Evolutionary conservation across 2,329 filamentous ascomycete species (phyloP), one percentile per base, ranked within the genome.

Genomic region (Arthrobotrys entomopaga): DNA sequence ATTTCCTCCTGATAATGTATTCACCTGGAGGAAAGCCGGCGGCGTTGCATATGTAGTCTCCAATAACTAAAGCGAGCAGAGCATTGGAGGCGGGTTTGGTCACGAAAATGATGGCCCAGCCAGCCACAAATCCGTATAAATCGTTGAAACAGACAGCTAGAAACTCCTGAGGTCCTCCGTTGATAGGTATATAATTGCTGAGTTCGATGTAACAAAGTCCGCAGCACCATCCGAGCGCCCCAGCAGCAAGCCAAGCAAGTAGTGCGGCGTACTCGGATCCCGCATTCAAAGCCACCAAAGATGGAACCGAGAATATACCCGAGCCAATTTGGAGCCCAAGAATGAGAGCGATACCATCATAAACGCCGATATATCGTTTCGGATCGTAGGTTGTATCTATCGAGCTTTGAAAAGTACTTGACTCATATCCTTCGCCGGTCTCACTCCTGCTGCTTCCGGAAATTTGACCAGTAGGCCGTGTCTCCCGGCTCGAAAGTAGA

Each of bases 131-230:
- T 19, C 82, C 83, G 26, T 81, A 78, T 26, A 81, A 81, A 49
- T 83, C 82, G 11, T 82, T 82, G 74, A 82, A 84, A 63, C 82
- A 79, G 34, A 81, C 78, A 8, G 81, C 79, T 38, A 84, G 79
- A 76, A 84, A 84, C 76, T 82, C 82, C 74, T 84, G 83, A 72
- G 83, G 82, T 2, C 83, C 83, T n/a, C 83, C 82, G 72, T 84
- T 84, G 59, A 81, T 77, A 2, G 83, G 82, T 24, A 85, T 80
- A 38, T 81, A 81, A 60, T 83, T 78, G 61, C 84, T 84, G 40
- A 85, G 79, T 77, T 85, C 84, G 69, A 84, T 82, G 77, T 85
- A 84, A 5, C 81, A 83, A 19, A 81, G 81, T 56, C 83, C 84
- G 40, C 83, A 84, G 48, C 83, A 83, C 84, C 84, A 85, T 42